phyloP scores from a whole-genome alignment of 1,139 yeast species.

The Geotrichum australiense region DNA sequence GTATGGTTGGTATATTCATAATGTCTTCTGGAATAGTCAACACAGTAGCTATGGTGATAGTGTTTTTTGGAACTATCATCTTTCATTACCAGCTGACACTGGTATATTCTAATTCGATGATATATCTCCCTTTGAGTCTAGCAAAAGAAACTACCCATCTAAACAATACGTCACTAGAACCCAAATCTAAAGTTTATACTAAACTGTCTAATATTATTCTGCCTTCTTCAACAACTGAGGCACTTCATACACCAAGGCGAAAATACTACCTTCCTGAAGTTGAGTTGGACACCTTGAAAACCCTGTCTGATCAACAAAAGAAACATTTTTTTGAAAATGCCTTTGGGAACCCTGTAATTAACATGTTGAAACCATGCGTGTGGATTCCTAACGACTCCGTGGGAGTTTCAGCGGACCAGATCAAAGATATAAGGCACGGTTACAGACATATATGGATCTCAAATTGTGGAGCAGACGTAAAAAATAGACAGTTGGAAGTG shows the following conservation, averaged over 20 bases:
- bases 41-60: conserved; percentile 19
- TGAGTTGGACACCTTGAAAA: too few species aligned
- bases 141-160: too few species aligned
- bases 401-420: conserved; percentile 32
- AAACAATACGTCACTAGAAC: too few species aligned
- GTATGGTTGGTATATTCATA: conserved; percentile 67
- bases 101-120: conserved; percentile 16
- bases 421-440: conserved; percentile 23
- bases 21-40: conserved; percentile 34
- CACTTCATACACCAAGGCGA: too few species aligned
- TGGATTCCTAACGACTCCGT: conserved; percentile 33
- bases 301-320: too few species aligned
- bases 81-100: conserved; percentile 18
- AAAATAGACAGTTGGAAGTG: conserved; percentile 19
- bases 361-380: conserved; percentile 30
- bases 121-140: conserved; percentile 18
- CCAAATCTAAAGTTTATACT: too few species aligned
- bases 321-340: too few species aligned
- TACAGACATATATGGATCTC: conserved; percentile 27
- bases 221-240: too few species aligned
- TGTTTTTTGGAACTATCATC: conserved; percentile 15
- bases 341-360: too few species aligned
- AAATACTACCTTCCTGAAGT: too few species aligned
- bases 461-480: conserved; percentile 20
- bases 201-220: too few species aligned